Evolutionary conservation across 192 early-diverging fungal species (phyloP).

Genomic region (Cetraspora pellucida): DNA sequence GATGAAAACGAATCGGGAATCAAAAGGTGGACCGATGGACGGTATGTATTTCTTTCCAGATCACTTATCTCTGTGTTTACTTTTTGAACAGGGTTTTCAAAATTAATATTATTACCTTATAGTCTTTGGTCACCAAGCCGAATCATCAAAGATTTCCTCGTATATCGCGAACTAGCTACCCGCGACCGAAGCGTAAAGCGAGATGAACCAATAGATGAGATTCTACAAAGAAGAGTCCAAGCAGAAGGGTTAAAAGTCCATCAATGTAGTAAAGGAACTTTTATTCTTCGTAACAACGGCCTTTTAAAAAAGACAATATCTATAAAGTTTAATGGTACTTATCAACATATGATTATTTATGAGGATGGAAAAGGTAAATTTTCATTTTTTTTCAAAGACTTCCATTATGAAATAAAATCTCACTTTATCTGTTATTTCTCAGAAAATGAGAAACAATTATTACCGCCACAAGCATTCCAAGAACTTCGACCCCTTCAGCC

Average conservation of each 20-base stretch:
- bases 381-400: not conserved
- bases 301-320: slow-evolving; percentile 6
- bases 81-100: not conserved
- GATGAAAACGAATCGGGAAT: slow-evolving; percentile 13
- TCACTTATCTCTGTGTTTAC: not conserved
- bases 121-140: slow-evolving; percentile 11
- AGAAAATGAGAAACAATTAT: not conserved
- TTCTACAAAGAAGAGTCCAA: not conserved
- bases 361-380: not conserved
- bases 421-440: not conserved
- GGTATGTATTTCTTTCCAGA: not conserved
- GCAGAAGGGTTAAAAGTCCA: slow-evolving; percentile 21
- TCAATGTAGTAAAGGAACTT: slow-evolving; percentile 19
- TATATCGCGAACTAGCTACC: slow-evolving; percentile 14
- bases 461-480: slow-evolving; percentile 12
- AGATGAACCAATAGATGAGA: not conserved
- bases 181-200: slow-evolving; percentile 9
- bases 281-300: not conserved
- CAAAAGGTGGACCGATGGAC: slow-evolving; percentile 13
- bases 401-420: not conserved
- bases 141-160: slow-evolving; percentile 14
- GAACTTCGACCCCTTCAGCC: slow-evolving; percentile 13
- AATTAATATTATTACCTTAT: not conserved
- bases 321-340: slow-evolving; percentile 13
- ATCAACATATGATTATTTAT: slow-evolving; percentile 24